These are phyloP conservation scores for Phytomonas sp. DNA, from an alignment of 208 protist genomes.

Conservation along the genomic window DNA sequence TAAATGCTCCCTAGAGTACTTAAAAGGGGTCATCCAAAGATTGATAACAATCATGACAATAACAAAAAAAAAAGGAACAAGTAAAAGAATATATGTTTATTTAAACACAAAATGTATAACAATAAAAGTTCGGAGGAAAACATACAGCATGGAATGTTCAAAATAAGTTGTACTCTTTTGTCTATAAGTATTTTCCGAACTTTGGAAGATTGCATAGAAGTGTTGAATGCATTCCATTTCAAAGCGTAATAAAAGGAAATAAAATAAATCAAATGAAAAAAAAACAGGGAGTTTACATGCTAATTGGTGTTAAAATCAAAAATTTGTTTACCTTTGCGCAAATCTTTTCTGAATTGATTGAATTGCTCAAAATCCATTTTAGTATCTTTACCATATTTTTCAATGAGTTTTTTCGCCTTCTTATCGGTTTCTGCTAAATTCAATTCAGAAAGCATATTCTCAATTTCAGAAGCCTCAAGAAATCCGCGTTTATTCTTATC, in stretches of 20 bases:
- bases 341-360: constrained; percentile 47
- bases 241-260: constrained; percentile 10
- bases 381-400: constrained; percentile 58
- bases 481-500: constrained; percentile 69
- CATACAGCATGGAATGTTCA: background rate
- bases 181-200: background rate
- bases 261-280: background rate
- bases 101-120: background rate
- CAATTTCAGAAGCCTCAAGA: constrained; percentile 60
- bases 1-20: background rate
- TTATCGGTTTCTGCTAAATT: constrained; percentile 32
- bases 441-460: constrained; percentile 45
- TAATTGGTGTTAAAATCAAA: constrained; percentile 29
- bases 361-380: constrained; percentile 74
- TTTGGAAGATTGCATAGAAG: background rate
- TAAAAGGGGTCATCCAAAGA: background rate
- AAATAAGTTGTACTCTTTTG: background rate
- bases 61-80: background rate
- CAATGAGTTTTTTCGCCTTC: constrained; percentile 36
- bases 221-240: background rate
- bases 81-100: background rate
- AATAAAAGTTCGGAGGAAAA: constrained; percentile 3
- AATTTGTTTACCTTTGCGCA: constrained; percentile 55
- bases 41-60: background rate
- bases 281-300: background rate